Conservation (phyloP, 2,329 filamentous ascomycete species). For the Colletotrichum sp. region DNA sequence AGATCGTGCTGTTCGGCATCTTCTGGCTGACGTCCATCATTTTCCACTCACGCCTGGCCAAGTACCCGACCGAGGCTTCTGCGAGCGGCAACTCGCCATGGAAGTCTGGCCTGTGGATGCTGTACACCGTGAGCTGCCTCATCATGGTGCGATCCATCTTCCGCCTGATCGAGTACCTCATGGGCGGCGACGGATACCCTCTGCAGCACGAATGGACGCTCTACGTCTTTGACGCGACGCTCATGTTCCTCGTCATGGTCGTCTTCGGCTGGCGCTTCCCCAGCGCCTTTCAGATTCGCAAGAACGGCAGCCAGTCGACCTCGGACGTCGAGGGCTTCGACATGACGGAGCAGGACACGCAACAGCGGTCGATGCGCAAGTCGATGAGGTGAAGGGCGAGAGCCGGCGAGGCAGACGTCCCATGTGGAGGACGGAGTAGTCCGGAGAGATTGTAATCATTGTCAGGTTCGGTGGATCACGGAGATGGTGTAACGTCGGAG, state of each 20-base stretch:
- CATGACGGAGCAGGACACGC: slow-evolving; percentile 3
- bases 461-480: neutral
- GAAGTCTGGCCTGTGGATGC: slow-evolving; percentile 44
- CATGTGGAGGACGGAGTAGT: neutral
- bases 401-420: neutral
- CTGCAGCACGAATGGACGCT: slow-evolving; percentile 65
- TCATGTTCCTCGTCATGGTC: slow-evolving; percentile 58
- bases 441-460: neutral
- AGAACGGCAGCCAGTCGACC: neutral
- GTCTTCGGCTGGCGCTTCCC: slow-evolving; percentile 38
- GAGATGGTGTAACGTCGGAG: neutral
- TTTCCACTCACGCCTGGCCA: slow-evolving; percentile 48
- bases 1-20: slow-evolving; percentile 61
- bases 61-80: slow-evolving; percentile 22
- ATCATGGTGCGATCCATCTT: slow-evolving; percentile 62
- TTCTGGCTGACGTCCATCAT: slow-evolving; percentile 55
- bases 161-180: slow-evolving; percentile 63
- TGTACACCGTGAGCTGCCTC: slow-evolving; percentile 56
- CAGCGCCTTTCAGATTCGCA: slow-evolving; percentile 12
- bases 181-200: slow-evolving; percentile 46
- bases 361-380: slow-evolving; percentile 1
- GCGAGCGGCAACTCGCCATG: slow-evolving; percentile 28
- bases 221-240: slow-evolving; percentile 58
- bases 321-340: slow-evolving; percentile 7
- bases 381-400: neutral